Evolutionary conservation across 1,139 yeast genomes (phyloP).

Genomic region (Pichia sp.): DNA sequence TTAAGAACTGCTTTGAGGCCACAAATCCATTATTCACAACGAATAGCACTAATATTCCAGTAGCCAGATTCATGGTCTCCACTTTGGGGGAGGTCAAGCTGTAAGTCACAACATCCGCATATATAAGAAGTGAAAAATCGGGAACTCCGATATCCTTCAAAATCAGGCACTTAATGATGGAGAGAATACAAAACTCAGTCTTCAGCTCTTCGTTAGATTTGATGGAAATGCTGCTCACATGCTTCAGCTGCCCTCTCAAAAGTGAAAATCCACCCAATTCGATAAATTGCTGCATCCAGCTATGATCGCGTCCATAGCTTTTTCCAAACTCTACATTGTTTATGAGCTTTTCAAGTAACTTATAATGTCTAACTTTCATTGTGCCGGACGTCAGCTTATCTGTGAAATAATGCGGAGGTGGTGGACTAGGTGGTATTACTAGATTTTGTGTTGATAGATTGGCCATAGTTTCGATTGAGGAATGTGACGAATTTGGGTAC

Average conservation of each 20-base stretch:
- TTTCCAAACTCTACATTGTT: slow-evolving; percentile 27
- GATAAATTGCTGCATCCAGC: slow-evolving; percentile 42
- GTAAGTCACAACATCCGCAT: slow-evolving; percentile 33
- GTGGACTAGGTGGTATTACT: slow-evolving; percentile 9
- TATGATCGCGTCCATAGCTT: slow-evolving; percentile 28
- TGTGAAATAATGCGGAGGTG: slow-evolving; percentile 39
- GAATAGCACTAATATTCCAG: slow-evolving; percentile 52
- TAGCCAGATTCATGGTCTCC: slow-evolving; percentile 70
- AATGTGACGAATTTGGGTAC: too few relatives aligned
- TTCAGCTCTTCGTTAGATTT: slow-evolving; percentile 39
- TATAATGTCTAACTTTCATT: slow-evolving; percentile 37
- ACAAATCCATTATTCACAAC: slow-evolving; percentile 16
- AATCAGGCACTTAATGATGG: slow-evolving; percentile 43
- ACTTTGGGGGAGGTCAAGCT: slow-evolving; percentile 49
- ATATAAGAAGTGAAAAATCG: slow-evolving; percentile 28
- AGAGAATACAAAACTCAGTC: slow-evolving; percentile 40
- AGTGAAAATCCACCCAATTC: slow-evolving; percentile 41
- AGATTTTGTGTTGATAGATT: too few relatives aligned
- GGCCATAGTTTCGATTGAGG: too few relatives aligned
- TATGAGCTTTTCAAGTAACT: slow-evolving; percentile 40
- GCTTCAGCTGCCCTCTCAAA: slow-evolving; percentile 20
- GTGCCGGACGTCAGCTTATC: slow-evolving; percentile 33
- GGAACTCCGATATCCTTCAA: slow-evolving; percentile 39
- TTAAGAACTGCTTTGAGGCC: slow-evolving; percentile 14
- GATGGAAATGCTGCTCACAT: slow-evolving; percentile 16